These are phyloP conservation scores for Saitoella complicata DNA, from an alignment of 805 yeast species.

Conservation along the genomic window DNA sequence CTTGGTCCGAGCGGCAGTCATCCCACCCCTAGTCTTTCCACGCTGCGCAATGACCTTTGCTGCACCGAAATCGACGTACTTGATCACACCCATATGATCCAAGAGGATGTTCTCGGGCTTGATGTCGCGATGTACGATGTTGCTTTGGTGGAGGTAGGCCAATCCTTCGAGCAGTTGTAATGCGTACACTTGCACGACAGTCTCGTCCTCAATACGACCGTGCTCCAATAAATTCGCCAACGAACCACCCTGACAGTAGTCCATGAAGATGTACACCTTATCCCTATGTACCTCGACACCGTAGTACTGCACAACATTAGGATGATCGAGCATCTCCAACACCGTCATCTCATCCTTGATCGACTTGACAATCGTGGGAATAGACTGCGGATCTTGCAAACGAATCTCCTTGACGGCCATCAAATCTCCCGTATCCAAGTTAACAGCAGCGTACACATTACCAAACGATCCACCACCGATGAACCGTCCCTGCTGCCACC, in stretches of 20 bases:
- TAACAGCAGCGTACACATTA: conserved; percentile 77
- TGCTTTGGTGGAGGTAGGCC: conserved; percentile 84
- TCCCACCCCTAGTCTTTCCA: conserved; percentile 22
- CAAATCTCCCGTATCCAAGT: conserved; percentile 85
- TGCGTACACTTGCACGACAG: conserved; percentile 77
- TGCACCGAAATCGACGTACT: conserved; percentile 95
- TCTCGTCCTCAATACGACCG: conserved; percentile 90
- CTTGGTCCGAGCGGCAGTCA: conserved; percentile 17
- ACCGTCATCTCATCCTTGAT: conserved; percentile 96
- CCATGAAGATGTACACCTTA: conserved; percentile 91
- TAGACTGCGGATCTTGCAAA: conserved; percentile 73
- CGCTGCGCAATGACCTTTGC: conserved; percentile 55
- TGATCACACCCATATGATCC: conserved; percentile 84
- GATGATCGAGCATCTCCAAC: conserved; percentile 85
- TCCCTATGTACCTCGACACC: conserved; percentile 97
- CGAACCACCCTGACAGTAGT: conserved; percentile 92
- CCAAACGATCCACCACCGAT: conserved; percentile 97
- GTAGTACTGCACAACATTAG: conserved; percentile 87
- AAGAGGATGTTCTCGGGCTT: conserved; percentile 81
- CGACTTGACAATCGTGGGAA: conserved; percentile 68
- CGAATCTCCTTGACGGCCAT: conserved; percentile 95
- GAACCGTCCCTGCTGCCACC: conserved; percentile 93
- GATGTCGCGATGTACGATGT: conserved; percentile 91
- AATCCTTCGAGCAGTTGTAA: conserved; percentile 88
- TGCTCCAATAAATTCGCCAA: conserved; percentile 70